phyloP scores from a whole-genome alignment of 768 basidiomycete species.

The Kwoniella sp. region DNA sequence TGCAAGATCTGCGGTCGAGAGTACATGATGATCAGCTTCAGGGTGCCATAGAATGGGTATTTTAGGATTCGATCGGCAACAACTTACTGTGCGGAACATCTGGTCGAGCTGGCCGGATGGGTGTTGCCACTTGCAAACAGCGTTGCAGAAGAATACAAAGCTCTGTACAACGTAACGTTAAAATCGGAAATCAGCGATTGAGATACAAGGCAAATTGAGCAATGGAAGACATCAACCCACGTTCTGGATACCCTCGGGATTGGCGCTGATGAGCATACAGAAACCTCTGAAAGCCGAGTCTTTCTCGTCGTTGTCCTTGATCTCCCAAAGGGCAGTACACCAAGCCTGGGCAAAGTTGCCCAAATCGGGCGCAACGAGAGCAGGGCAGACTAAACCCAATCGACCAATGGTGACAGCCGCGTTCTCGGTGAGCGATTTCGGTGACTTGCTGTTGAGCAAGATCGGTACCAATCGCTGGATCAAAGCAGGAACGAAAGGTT shows the following conservation, averaged over 20 bases:
- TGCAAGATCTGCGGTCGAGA: conserved; percentile 69
- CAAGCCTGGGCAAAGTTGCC: conserved; percentile 90
- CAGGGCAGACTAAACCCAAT: conserved; percentile 89
- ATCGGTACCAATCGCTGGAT: conserved; percentile 90
- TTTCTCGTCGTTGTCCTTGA: conserved; percentile 99
- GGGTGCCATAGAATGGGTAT: too few relatives aligned
- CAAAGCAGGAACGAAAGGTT: conserved; percentile 84
- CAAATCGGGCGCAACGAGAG: conserved; percentile 82
- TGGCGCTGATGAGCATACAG: conserved; percentile 91
- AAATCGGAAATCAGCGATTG: background rate
- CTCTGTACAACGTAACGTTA: conserved; percentile 61
- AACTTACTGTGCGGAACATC: conserved; percentile 76
- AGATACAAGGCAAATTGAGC: background rate
- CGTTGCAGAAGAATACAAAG: conserved; percentile 96
- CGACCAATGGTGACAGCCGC: conserved; percentile 98
- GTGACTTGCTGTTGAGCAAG: conserved; percentile 85
- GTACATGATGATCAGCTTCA: conserved; percentile 6
- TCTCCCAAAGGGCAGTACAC: conserved; percentile 96
- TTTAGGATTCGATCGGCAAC: background rate
- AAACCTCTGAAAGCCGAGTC: conserved; percentile 98
- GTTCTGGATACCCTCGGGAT: conserved; percentile 91
- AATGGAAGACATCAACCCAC: conserved; percentile 58
- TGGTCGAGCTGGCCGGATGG: conserved; percentile 87
- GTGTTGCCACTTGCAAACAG: conserved; percentile 90
- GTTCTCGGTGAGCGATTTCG: conserved; percentile 92